Evolutionary conservation across 1,284 basidiomycete genomes (phyloP).

Genomic region (Apiotrichum porosum): DNA sequence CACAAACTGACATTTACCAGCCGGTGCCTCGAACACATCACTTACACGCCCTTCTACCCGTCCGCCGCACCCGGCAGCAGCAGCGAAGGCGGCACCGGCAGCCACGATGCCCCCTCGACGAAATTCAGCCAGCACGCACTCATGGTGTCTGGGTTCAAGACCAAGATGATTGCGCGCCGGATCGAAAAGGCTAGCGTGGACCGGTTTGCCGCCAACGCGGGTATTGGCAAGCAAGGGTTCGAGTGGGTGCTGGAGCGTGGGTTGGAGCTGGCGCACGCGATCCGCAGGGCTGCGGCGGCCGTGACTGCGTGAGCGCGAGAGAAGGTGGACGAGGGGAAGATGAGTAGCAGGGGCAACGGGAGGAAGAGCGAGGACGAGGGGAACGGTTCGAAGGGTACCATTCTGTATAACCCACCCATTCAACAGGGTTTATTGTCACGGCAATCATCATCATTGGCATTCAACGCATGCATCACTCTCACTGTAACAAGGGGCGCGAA

Average conservation of each 20-base stretch:
- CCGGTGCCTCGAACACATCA: conserved; percentile 70
- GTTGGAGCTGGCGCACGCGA: background rate
- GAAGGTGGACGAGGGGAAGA: background rate
- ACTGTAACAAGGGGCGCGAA: too few species aligned
- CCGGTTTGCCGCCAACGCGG: conserved; percentile 82
- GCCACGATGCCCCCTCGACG: conserved; percentile 18
- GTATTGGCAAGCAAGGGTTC: conserved; percentile 76
- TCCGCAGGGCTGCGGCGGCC: background rate
- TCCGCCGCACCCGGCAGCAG: too few species aligned
- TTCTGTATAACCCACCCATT: conserved; percentile 2
- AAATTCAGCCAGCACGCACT: conserved; percentile 39
- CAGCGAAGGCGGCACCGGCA: too few species aligned
- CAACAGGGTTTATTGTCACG: conserved; percentile 5
- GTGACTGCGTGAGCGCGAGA: background rate
- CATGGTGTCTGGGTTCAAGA: conserved; percentile 59
- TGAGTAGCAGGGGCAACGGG: background rate
- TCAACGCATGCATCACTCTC: conserved; percentile 7
- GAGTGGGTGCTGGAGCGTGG: conserved; percentile 63
- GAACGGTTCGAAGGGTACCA: too few species aligned
- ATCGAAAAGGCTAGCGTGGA: conserved; percentile 77
- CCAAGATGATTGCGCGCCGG: conserved; percentile 69
- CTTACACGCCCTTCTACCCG: conserved; percentile 67
- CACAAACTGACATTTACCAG: conserved; percentile 11
- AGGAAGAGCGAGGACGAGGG: too few species aligned
- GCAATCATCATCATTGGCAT: conserved; percentile 5